A percentile compares a stretch with the other conserved stretches of the same genome.
These are phyloP conservation scores for Hydrangea macrophylla DNA, from an alignment of 148 eudicot species.

Conservation along the genomic window DNA sequence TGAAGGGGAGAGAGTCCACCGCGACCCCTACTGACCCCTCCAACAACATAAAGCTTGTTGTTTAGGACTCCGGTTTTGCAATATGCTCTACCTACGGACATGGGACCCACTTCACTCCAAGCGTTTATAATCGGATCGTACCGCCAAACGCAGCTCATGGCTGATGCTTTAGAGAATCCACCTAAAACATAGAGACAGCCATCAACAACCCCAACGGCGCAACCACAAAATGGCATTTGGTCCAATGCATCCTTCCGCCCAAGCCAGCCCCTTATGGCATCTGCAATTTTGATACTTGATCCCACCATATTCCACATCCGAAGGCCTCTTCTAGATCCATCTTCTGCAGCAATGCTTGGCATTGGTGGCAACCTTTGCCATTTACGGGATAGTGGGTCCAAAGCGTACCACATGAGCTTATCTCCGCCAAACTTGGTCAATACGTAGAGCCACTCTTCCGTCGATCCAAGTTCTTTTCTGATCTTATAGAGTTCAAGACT, in stretches of 20 bases:
- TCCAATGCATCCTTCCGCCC: slow-evolving; percentile 52
- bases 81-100: slow-evolving; percentile 80
- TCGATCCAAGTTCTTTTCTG: slow-evolving; percentile 68
- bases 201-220: slow-evolving; percentile 71
- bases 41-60: slow-evolving; percentile 82
- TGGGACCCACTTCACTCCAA: slow-evolving; percentile 73
- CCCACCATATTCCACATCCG: slow-evolving; percentile 64
- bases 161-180: slow-evolving; percentile 64
- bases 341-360: slow-evolving; percentile 50
- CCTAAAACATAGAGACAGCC: slow-evolving; percentile 86
- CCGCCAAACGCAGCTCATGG: slow-evolving; percentile 68
- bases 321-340: slow-evolving; percentile 40
- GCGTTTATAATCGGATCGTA: slow-evolving; percentile 68
- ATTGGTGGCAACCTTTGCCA: slow-evolving; percentile 85
- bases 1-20: slow-evolving; percentile 79
- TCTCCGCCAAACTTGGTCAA: slow-evolving; percentile 55
- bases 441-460: slow-evolving; percentile 86
- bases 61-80: slow-evolving; percentile 77
- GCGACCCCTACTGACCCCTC: slow-evolving; percentile 80
- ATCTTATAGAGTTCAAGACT: slow-evolving; percentile 62
- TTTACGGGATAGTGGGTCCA: slow-evolving; percentile 67
- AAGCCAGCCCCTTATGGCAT: slow-evolving; percentile 71
- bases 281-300: slow-evolving; percentile 60
- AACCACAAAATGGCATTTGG: slow-evolving; percentile 72
- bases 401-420: slow-evolving; percentile 62